A percentile compares a stretch with the other conserved stretches of the same genome.
Conservation (phyloP, 176 grass and related monocot species). For the Aegilops bicornis region DNA sequence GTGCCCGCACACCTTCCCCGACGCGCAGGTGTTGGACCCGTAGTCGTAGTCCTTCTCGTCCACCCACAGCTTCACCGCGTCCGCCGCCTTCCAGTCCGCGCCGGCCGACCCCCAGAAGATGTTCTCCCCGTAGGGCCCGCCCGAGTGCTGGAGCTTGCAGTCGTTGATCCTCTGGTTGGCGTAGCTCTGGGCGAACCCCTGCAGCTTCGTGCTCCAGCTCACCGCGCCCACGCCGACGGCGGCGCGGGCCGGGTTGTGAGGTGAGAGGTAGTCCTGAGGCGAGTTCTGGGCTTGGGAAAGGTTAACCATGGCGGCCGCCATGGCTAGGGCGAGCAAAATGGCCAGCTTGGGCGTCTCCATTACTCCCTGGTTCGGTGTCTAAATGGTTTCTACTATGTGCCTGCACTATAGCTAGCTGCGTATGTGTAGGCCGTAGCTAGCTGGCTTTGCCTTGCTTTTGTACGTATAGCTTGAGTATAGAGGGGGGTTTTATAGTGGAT, state of each 20-base stretch:
- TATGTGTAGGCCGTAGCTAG: neutral
- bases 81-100: neutral
- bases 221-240: slow-evolving; percentile 21
- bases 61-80: slow-evolving; percentile 33
- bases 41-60: slow-evolving; percentile 41
- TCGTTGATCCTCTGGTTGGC: slow-evolving; percentile 25
- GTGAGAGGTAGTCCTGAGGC: neutral
- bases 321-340: neutral
- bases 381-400: neutral
- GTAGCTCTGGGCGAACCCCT: slow-evolving; percentile 30
- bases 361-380: neutral
- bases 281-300: neutral
- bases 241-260: slow-evolving; percentile 32
- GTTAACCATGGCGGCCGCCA: neutral
- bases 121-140: slow-evolving; percentile 45
- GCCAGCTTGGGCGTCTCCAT: neutral
- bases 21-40: slow-evolving; percentile 24
- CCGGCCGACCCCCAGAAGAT: slow-evolving; percentile 20
- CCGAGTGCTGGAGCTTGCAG: slow-evolving; percentile 37
- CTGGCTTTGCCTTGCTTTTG: neutral
- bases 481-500: neutral
- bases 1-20: slow-evolving; percentile 35
- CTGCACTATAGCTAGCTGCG: neutral
- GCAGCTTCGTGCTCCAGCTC: slow-evolving; percentile 29
- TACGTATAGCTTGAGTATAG: neutral